Evolutionary conservation across 768 basidiomycete genomes (phyloP).

Genomic region (Leucocoprinus birnbaumii): DNA sequence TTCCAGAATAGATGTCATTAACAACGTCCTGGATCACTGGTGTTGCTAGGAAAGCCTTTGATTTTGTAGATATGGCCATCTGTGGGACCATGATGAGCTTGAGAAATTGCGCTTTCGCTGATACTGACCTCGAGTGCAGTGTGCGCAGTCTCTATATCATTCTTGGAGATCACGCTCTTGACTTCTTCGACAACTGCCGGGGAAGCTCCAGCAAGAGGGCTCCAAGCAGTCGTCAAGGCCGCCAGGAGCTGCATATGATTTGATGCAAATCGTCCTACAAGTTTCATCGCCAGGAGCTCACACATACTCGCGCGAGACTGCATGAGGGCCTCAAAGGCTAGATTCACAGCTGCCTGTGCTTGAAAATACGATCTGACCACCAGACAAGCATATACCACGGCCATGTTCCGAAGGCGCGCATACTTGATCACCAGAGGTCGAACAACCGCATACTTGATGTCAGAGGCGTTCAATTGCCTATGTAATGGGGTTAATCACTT

Average conservation of each 20-base stretch:
- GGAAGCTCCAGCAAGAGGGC: conserved; percentile 77
- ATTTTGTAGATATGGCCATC: conserved; percentile 86
- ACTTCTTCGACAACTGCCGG: conserved; percentile 66
- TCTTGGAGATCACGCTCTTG: conserved; percentile 48
- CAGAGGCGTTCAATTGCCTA: conserved; percentile 81
- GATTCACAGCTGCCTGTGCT: conserved; percentile 59
- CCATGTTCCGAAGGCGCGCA: conserved; percentile 72
- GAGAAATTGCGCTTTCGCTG: neutral
- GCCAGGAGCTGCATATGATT: conserved; percentile 76
- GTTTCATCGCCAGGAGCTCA: conserved; percentile 88
- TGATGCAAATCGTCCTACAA: conserved; percentile 70
- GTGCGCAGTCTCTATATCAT: conserved; percentile 65
- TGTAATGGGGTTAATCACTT: neutral
- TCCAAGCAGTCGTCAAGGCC: conserved; percentile 81
- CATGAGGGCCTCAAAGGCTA: conserved; percentile 78
- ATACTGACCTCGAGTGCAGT: conserved; percentile 81
- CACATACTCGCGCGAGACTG: conserved; percentile 68
- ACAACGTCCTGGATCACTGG: conserved; percentile 86
- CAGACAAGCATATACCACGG: conserved; percentile 73
- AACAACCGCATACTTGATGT: conserved; percentile 78
- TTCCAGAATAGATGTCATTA: conserved; percentile 83
- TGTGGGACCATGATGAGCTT: conserved; percentile 23
- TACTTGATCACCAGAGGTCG: conserved; percentile 79
- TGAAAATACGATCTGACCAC: conserved; percentile 80
- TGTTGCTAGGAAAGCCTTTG: conserved; percentile 81